Conservation (phyloP, 495 filamentous ascomycete genomes). For the Penicillium ucsense region DNA sequence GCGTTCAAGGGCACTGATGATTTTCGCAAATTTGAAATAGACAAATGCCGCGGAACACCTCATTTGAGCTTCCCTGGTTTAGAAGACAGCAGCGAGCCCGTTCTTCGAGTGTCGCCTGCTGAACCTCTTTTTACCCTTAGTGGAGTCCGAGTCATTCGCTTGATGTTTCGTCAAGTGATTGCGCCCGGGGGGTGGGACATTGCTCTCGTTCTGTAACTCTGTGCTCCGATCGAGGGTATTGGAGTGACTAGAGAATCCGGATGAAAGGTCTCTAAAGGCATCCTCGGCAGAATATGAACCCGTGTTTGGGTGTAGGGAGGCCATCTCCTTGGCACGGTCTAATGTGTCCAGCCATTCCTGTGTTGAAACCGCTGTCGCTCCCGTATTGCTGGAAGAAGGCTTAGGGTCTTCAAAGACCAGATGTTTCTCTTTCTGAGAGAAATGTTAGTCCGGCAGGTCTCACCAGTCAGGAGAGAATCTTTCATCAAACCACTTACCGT, state of each 20-base stretch:
- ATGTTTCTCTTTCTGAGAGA: constrained; percentile 68
- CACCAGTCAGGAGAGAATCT: not conserved
- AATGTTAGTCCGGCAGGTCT: constrained; percentile 5
- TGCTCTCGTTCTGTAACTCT: constrained; percentile 26
- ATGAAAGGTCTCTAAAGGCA: constrained; percentile 61
- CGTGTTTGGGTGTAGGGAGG: constrained; percentile 55
- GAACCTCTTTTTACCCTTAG: constrained; percentile 67
- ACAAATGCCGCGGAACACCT: too few species aligned
- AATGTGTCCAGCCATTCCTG: constrained; percentile 85
- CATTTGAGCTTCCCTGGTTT: constrained; percentile 1
- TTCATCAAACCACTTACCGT: constrained; percentile 54
- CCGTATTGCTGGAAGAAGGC: constrained; percentile 41
- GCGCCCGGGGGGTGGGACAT: constrained; percentile 23
- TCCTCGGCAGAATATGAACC: constrained; percentile 62
- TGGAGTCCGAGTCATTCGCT: constrained; percentile 40
- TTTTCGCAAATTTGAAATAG: too few species aligned
- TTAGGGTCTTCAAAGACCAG: constrained; percentile 90
- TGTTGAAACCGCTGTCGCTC: constrained; percentile 40
- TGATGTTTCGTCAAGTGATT: constrained; percentile 41
- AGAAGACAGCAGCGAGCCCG: constrained; percentile 77
- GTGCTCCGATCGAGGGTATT: constrained; percentile 59
- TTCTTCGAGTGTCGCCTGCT: constrained; percentile 86
- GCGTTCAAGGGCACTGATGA: too few species aligned
- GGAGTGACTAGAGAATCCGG: constrained; percentile 61
- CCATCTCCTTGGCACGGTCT: constrained; percentile 73